Percentiles rank a stretch among this genome's conserved stretches.
These are phyloP conservation scores for Colletotrichum tofieldiae DNA, from an alignment of 2,329 filamentous ascomycete species.

Conservation along the genomic window DNA sequence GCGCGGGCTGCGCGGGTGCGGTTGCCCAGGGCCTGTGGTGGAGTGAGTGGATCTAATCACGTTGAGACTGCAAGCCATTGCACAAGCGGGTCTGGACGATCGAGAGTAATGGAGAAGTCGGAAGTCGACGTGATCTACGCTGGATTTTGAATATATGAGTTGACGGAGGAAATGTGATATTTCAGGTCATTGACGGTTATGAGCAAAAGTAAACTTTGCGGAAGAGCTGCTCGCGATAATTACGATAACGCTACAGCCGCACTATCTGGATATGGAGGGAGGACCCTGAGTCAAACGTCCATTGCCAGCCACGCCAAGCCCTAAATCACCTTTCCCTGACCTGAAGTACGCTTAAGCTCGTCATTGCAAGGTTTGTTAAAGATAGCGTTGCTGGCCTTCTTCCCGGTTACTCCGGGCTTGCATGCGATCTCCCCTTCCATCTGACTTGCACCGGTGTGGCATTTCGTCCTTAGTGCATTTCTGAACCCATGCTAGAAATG, in stretches of 20 bases:
- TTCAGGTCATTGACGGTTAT: background rate
- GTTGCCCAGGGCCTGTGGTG: slow-evolving; percentile 1
- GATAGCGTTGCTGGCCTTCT: slow-evolving; percentile 14
- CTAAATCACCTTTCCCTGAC: background rate
- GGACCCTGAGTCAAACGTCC: slow-evolving; percentile 33
- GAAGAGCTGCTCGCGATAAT: background rate
- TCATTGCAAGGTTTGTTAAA: background rate
- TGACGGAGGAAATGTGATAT: background rate
- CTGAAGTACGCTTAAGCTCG: background rate
- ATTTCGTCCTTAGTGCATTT: background rate
- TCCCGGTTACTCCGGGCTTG: slow-evolving; percentile 8
- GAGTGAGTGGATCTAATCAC: slow-evolving; percentile 2
- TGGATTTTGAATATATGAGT: background rate
- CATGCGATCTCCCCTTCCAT: slow-evolving; percentile 8
- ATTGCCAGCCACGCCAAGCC: slow-evolving; percentile 11
- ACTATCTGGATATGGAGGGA: slow-evolving; percentile 5
- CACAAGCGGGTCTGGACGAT: background rate
- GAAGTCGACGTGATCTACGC: background rate
- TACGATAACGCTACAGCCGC: slow-evolving; percentile 21
- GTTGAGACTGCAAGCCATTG: background rate
- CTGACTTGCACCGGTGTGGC: slow-evolving; percentile 2
- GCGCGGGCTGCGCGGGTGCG: slow-evolving; percentile 9
- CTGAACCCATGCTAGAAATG: background rate
- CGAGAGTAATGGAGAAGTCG: background rate
- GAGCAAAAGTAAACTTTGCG: background rate